phyloP scores from a whole-genome alignment of 371 early-diverging fungal genomes.

The Rhizopus arrhizus region DNA sequence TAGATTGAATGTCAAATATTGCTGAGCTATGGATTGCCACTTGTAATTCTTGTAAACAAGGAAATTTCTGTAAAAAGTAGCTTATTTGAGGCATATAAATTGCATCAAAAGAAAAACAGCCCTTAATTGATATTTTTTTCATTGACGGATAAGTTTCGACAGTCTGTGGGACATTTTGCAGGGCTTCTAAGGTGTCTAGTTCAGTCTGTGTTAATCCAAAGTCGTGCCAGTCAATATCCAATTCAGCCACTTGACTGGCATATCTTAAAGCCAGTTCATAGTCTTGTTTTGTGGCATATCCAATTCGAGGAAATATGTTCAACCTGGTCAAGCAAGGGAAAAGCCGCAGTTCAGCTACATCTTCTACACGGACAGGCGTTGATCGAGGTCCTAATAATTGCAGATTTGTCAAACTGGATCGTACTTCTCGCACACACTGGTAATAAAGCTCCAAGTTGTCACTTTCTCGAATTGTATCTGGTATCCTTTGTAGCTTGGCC shows the following conservation, averaged over 20 bases:
- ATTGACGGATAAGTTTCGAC: not conserved
- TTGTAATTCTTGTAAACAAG: not conserved
- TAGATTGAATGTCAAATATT: not conserved
- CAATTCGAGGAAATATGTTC: not conserved
- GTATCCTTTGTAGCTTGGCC: not conserved
- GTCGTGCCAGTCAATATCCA: constrained; percentile 2
- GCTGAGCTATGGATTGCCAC: not conserved
- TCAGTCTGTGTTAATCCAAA: not conserved
- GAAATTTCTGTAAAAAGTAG: constrained; percentile 5
- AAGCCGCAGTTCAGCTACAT: not conserved
- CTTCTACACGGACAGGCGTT: not conserved
- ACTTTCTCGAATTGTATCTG: constrained; percentile 1
- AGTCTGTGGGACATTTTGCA: not conserved
- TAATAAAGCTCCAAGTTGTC: constrained; percentile 2
- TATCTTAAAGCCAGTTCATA: not conserved
- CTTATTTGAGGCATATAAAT: not conserved
- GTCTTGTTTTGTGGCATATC: not conserved
- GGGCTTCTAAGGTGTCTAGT: not conserved
- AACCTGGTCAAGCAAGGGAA: not conserved
- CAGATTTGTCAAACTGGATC: not conserved
- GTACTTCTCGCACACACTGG: not conserved
- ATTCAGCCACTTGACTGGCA: not conserved
- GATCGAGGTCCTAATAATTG: not conserved
- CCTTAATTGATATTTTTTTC: not conserved
- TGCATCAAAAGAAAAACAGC: not conserved